Evolutionary conservation across 2,329 filamentous ascomycete genomes (phyloP), one percentile per base, ranked within the genome.

Genomic region (Didymella segeticola): DNA sequence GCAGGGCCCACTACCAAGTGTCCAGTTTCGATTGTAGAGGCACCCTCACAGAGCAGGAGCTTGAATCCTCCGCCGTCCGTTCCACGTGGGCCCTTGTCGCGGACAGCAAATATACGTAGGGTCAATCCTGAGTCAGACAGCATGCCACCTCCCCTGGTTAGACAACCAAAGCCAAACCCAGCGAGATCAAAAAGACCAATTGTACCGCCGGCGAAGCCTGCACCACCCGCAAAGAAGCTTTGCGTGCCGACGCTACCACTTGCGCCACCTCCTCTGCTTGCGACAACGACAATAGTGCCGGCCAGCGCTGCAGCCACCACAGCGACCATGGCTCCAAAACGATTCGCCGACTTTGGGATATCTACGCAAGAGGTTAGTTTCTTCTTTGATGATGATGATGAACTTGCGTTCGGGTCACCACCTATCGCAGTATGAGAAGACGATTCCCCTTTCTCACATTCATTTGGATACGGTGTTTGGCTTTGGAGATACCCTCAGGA

Each of bases 331-430:
- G 12, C 15, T 15, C 37, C 30, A 5, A 43, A 15, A 14, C 52
- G 47, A 4, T 57, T 66, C 12, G 51, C 43, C 25, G 60, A 69
- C 3, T 67, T 67, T 38, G 38, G 58, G 4, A 48, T 70, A 23
- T 69, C 69, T 19, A 69, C 66, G 9, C 67, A 71, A 41, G 67
- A 71, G 8, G 63, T 43, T 10, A 58, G 56, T 22, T 63, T 53
- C 7, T 67, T 70, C 36, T 69, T 71, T 39, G 64, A 67, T n/a
- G 62, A 67, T 11, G 67, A 71, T 22, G 64, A 67, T 20, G 57
- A 56, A 0, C 22, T 62, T 26, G 47, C 31, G 8, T 63, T 67
- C 57, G 61, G 63, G 8, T 66, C 65, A n/a, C 58, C 63, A 1
- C 60, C 65, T 1, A 60, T 63, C 14, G 41, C 58, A 5, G 56